These are phyloP conservation scores for Heteromeles arbutifolia DNA, from an alignment of 306 rosid genomes.

Conservation along the genomic window DNA sequence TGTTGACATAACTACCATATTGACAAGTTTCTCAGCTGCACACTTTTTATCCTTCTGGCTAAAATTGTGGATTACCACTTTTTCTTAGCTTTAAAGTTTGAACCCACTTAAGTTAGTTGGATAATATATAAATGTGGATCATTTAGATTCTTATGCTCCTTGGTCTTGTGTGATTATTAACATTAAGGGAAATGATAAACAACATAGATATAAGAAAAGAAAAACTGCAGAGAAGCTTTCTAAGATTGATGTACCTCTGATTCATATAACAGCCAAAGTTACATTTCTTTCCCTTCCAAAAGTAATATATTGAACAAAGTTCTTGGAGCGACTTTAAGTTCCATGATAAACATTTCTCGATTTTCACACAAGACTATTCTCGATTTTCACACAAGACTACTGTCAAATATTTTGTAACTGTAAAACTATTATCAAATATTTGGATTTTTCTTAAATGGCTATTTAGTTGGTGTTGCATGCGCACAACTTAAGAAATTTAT, in stretches of 20 bases:
- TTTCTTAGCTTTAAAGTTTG: background rate
- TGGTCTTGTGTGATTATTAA: background rate
- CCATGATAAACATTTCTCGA: background rate
- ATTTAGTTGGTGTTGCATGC: background rate
- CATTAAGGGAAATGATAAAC: background rate
- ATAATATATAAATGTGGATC: background rate
- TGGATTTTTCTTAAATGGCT: background rate
- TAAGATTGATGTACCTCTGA: background rate
- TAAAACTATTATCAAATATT: background rate
- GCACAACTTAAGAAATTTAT: background rate
- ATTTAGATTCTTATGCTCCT: background rate
- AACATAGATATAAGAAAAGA: background rate
- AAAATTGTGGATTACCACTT: background rate
- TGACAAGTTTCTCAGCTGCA: background rate
- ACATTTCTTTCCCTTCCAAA: background rate
- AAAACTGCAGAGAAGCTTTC: background rate
- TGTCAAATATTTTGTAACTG: too few relatives aligned
- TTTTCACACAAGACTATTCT: background rate
- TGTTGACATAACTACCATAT: background rate
- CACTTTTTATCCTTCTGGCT: background rate
- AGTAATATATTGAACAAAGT: background rate
- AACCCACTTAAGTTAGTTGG: background rate
- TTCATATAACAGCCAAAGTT: background rate
- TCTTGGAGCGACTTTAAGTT: background rate
- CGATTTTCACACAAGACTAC: background rate